Evolutionary conservation across 2,329 filamentous ascomycete genomes (phyloP).

Genomic region (Dactylellina drechsleri): DNA sequence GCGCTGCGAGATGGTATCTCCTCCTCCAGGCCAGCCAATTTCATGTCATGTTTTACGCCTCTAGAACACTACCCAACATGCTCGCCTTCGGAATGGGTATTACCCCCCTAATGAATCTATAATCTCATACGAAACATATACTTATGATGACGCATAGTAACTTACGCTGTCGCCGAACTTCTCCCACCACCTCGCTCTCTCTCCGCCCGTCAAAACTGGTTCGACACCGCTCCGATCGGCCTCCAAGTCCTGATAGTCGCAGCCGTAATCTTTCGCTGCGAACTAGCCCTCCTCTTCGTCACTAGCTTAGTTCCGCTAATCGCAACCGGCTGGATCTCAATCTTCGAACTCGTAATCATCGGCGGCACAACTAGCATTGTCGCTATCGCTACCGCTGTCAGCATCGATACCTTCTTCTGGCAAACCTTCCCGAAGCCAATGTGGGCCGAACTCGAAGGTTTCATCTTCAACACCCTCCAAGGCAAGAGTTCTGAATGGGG

Average conservation of each 20-base stretch:
- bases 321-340: conserved; percentile 66
- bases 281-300: conserved; percentile 82
- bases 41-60: conserved; percentile 91
- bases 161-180: conserved; percentile 67
- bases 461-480: conserved; percentile 88
- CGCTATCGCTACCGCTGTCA: conserved; percentile 75
- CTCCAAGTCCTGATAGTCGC: conserved; percentile 75
- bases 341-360: conserved; percentile 72
- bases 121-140: background rate
- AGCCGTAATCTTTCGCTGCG: conserved; percentile 86
- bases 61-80: conserved; percentile 92
- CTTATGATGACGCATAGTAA: conserved; percentile 66
- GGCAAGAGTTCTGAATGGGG: conserved; percentile 90
- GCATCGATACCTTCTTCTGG: conserved; percentile 94
- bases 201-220: conserved; percentile 64
- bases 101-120: background rate
- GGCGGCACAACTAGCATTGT: conserved; percentile 73
- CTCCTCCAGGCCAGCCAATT: conserved; percentile 85
- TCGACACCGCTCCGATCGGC: conserved; percentile 69
- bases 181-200: conserved; percentile 62
- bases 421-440: conserved; percentile 70
- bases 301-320: conserved; percentile 75
- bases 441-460: conserved; percentile 90
- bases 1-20: conserved; percentile 80
- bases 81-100: conserved; percentile 88